Evolutionary conservation across 148 eudicot genomes (phyloP).

Genomic region (Persicaria maculosa): DNA sequence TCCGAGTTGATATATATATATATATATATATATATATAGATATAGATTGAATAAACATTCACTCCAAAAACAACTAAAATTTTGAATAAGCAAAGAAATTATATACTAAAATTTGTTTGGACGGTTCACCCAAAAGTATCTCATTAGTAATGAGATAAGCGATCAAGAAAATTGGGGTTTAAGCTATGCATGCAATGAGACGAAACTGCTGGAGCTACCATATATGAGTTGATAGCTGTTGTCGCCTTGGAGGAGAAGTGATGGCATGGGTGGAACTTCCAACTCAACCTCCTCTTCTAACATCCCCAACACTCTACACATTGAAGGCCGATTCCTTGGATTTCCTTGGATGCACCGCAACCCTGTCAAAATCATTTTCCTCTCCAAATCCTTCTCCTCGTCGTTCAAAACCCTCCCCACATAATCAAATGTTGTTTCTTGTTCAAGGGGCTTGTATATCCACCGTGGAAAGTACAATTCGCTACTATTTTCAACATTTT

Average conservation of each 20-base stretch:
- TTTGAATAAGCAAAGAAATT: too few species aligned
- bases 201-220: not conserved
- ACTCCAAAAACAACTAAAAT: too few species aligned
- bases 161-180: too few species aligned
- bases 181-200: not conserved
- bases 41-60: too few species aligned
- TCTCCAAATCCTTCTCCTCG: not conserved
- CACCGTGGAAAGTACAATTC: not conserved
- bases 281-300: not conserved
- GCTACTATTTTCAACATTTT: not conserved
- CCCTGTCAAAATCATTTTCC: not conserved
- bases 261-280: slow-evolving; percentile 9
- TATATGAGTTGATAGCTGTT: not conserved
- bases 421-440: not conserved
- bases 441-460: not conserved
- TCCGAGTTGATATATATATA: too few species aligned
- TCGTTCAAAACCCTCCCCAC: not conserved
- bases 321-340: not conserved
- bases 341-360: slow-evolving; percentile 4
- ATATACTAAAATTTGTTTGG: too few species aligned
- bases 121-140: too few species aligned
- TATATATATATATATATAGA: too few species aligned
- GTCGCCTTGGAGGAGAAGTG: not conserved
- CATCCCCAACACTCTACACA: not conserved
- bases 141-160: too few species aligned